A percentile compares a stretch with the other conserved stretches of the same genome.
phyloP scores from a whole-genome alignment of 1,139 yeast species.

The Debaryomyces coudertii region DNA sequence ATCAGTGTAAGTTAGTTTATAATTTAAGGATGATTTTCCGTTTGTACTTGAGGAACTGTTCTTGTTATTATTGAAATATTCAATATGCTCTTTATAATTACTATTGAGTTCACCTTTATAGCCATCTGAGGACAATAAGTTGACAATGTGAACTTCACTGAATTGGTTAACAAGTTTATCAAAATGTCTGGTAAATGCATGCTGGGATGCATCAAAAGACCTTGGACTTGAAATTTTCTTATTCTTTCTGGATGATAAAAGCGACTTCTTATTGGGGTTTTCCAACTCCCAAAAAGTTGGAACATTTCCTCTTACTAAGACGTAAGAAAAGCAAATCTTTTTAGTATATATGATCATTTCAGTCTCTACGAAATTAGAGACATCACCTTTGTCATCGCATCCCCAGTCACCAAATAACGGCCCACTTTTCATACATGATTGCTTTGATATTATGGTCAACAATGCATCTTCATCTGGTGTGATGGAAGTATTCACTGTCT shows the following conservation, averaged over 20 bases:
- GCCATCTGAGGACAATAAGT: constrained; percentile 48
- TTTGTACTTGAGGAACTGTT: constrained; percentile 13
- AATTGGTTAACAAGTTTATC: constrained; percentile 59
- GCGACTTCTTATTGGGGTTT: constrained; percentile 41
- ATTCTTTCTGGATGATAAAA: constrained; percentile 42
- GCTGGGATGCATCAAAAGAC: constrained; percentile 65
- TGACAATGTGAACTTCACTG: constrained; percentile 65
- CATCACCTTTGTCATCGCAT: constrained; percentile 71
- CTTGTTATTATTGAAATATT: constrained; percentile 25
- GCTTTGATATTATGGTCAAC: constrained; percentile 67
- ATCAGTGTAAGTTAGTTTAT: constrained; percentile 31
- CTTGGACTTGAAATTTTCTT: constrained; percentile 57
- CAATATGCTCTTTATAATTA: constrained; percentile 36
- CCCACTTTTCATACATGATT: constrained; percentile 62
- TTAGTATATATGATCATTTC: constrained; percentile 63
- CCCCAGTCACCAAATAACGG: constrained; percentile 70
- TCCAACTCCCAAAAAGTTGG: constrained; percentile 68
- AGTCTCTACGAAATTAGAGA: constrained; percentile 67
- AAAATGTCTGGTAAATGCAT: constrained; percentile 66
- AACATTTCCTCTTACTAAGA: constrained; percentile 66
- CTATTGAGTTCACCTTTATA: constrained; percentile 41
- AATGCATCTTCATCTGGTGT: constrained; percentile 42
- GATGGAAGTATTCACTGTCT: constrained; percentile 54
- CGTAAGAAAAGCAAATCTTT: constrained; percentile 56
- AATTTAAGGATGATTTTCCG: constrained; percentile 12